Conservation (phyloP, 2,329 filamentous ascomycete species). For the Penicillium sp. region DNA sequence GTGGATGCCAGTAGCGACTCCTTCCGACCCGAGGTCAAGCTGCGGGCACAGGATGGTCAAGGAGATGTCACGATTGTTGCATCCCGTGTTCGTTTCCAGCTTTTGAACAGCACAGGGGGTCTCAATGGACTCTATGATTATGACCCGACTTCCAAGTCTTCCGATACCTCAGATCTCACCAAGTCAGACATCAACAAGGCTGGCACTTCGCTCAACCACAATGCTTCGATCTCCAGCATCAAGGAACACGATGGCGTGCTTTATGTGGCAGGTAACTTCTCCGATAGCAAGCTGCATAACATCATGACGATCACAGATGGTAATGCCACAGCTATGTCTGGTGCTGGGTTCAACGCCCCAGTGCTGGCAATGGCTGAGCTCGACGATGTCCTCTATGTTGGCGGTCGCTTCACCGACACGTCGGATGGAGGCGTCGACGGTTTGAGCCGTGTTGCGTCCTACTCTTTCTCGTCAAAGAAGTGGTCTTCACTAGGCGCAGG, state of each 20-base stretch:
- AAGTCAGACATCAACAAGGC: conserved; percentile 75
- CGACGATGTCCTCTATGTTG: conserved; percentile 71
- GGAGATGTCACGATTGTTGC: conserved; percentile 78
- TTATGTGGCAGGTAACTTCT: conserved; percentile 85
- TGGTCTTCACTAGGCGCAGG: conserved; percentile 85
- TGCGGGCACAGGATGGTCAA: conserved; percentile 66
- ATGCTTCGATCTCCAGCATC: conserved; percentile 72
- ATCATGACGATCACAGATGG: conserved; percentile 71
- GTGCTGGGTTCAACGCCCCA: conserved; percentile 75
- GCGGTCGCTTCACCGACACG: conserved; percentile 80
- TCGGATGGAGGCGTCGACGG: conserved; percentile 61
- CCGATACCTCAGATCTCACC: conserved; percentile 64
- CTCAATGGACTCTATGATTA: conserved; percentile 92
- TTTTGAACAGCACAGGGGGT: conserved; percentile 64
- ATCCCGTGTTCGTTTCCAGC: conserved; percentile 76
- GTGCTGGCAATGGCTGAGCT: conserved; percentile 73
- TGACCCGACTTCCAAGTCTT: conserved; percentile 59
- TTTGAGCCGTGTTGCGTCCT: conserved; percentile 75
- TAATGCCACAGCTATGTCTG: conserved; percentile 62
- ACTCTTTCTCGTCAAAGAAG: conserved; percentile 64
- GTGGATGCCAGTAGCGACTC: conserved; percentile 72
- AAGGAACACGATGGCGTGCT: conserved; percentile 63
- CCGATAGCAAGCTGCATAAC: conserved; percentile 66
- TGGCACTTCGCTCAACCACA: conserved; percentile 66
- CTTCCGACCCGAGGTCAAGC: conserved; percentile 79